Evolutionary conservation across 1,284 basidiomycete species (phyloP), one percentile per base, ranked within the genome.

Genomic region (Boletus sp.): DNA sequence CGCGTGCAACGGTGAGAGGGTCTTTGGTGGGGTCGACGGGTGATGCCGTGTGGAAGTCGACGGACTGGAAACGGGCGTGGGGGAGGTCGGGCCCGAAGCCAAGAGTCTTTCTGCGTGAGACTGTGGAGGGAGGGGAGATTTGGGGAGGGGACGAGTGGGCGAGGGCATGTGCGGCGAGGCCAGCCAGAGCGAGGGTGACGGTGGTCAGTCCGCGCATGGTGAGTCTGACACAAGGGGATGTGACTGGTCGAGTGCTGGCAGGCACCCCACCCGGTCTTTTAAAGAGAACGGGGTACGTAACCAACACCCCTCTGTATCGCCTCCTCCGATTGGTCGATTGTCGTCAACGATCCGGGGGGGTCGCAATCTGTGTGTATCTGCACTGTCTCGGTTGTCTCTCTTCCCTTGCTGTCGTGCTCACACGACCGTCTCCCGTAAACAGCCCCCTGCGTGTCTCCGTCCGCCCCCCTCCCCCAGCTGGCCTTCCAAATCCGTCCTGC

Each of bases 21-120:
- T 81, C 74, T 23, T 68, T 61, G 20, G 68, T 56, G 9, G 65
- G 50, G 45, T 66, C 61, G 1, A 63, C 52, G 10, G 70, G 66
- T 8, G 67, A 68, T 59, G 66, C 67, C 4, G 39, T 30, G 1
- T 1, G 67, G 51, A 69, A 69, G 27, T 69, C 55, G 44, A 70
- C 9, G 74, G 80, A 69, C 49, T 75, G 69, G 69, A 84, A 91
- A 30, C 77, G 75, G 6, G 87, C 81, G 62, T 91, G 84, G 9
- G 82, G 78, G 55, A 83, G 84, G 16, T 75, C 68, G 13, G 89
- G 87, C 14, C 90, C 90, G 62, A 91, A 93, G 10, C 82, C 80
- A 41, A 92, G 76, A 0, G 88, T 79, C 82, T 92, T 91, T 59
- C 90, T 54, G n/a, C 64, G 8, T 2, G 19, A 19, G 6, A 0